phyloP scores from a whole-genome alignment of 108 stramenopile species.

The Ochromonas danica region DNA sequence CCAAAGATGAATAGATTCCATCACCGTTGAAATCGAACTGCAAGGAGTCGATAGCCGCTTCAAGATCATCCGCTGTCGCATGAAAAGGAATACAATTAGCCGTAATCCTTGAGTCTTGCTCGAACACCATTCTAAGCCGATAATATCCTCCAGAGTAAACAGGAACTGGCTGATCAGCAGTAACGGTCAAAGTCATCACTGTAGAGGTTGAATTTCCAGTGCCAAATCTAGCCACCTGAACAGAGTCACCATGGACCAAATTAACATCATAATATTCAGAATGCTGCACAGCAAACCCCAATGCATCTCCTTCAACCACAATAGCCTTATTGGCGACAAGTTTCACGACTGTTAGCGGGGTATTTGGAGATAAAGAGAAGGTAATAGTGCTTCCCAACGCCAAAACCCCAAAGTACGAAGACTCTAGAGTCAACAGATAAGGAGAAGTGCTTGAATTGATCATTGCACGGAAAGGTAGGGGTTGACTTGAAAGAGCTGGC shows the following conservation, averaged over 20 bases:
- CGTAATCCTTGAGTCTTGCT: background rate
- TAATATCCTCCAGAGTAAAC: slow-evolving; percentile 42
- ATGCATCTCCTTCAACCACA: background rate
- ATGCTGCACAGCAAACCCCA: background rate
- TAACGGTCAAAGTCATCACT: slow-evolving; percentile 38
- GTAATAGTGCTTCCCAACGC: background rate
- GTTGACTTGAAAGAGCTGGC: background rate
- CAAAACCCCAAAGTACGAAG: background rate
- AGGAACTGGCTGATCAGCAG: slow-evolving; percentile 1
- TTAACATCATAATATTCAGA: background rate
- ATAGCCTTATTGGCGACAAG: background rate
- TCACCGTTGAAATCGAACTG: slow-evolving; percentile 64
- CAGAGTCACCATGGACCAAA: background rate
- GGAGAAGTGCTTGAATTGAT: background rate
- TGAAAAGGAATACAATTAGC: slow-evolving; percentile 58
- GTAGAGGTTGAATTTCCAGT: slow-evolving; percentile 45
- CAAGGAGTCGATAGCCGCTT: slow-evolving; percentile 56
- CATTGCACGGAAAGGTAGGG: background rate
- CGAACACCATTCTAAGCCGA: slow-evolving; percentile 23
- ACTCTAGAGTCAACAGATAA: background rate
- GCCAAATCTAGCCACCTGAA: slow-evolving; percentile 40
- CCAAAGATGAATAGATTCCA: slow-evolving; percentile 53
- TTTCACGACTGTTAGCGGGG: background rate
- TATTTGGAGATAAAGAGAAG: background rate
- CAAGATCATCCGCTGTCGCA: slow-evolving; percentile 57